Base-by-base conservation (phyloP, 495 filamentous ascomycete genomes). In the Lophiostoma macrostomum region DNA sequence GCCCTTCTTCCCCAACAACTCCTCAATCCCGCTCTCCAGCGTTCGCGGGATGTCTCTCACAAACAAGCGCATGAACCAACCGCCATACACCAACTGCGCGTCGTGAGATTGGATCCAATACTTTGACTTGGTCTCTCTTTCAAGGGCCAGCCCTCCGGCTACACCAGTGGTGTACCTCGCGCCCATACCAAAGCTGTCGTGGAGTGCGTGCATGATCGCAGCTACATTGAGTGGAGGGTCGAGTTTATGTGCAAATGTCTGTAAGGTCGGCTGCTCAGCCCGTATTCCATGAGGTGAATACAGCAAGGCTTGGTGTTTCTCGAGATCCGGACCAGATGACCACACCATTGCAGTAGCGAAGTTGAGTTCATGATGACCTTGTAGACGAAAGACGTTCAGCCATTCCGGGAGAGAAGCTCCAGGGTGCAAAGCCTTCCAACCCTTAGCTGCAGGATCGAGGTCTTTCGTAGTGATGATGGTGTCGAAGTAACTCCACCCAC, bases 321-420 rank as follows among this genome's bases (percentile, higher is more conserved):
- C 5, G 6, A 14, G 13, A 37, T 37, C 13, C n/a, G n/a, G n/a
- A n/a, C n/a, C n/a, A n/a, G n/a, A n/a, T 18, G 34, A 37, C 34
- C 34, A 37, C n/a, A 37, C 34, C n/a, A 37, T 37, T 13, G 20
- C 13, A n/a, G 34, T 37, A 37, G 34, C 34, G n/a, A 37, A 37
- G 34, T 37, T 37, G 34, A 37, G 34, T 18, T 6, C 34, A 37
- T 14, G 5, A 18, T 37, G 34, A 6, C 34, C 34, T 5, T 5
- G 5, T 13, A 37, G 34, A n/a, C 34, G 34, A 37, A 37, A 37
- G 13, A 37, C 4, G n/a, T 37, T 37, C n/a, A 37, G n/a, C 34
- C 34, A 37, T 14, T 5, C 20, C 4, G 34, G 34, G 5, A 37
- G 34, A n/a, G 34, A 37, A 6, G 6, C 34, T 5, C n/a, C 6